Evolutionary conservation across 2,329 filamentous ascomycete genomes (phyloP).

Genomic region (Colletotrichum orchidophilum): DNA sequence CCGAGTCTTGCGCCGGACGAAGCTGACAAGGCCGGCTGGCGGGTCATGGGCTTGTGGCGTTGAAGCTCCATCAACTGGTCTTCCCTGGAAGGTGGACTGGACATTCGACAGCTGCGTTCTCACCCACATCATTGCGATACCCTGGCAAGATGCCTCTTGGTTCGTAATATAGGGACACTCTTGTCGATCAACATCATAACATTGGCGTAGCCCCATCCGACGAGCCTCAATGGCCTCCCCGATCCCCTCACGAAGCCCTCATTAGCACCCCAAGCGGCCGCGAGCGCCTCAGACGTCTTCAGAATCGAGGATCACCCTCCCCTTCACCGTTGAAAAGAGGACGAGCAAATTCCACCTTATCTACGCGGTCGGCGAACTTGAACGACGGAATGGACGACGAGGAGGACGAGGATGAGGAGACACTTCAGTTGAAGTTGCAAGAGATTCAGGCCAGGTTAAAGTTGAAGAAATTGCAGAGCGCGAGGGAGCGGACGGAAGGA

Average conservation of each 20-base stretch:
- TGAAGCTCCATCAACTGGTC: constrained; percentile 10
- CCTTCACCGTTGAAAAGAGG: constrained; percentile 70
- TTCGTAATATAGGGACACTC: constrained; percentile 11
- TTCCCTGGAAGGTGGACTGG: constrained; percentile 1
- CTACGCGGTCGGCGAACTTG: constrained; percentile 35
- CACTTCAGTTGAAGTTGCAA: constrained; percentile 82
- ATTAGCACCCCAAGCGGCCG: constrained; percentile 80
- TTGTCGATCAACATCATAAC: constrained; percentile 8
- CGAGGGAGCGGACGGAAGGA: constrained; percentile 52
- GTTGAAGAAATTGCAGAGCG: constrained; percentile 84
- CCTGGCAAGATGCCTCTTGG: constrained; percentile 35
- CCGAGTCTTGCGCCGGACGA: constrained; percentile 12
- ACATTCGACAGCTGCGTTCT: constrained; percentile 1
- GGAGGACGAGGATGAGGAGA: constrained; percentile 87
- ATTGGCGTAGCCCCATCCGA: constrained; percentile 39
- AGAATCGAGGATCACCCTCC: constrained; percentile 73
- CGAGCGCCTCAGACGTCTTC: constrained; percentile 75
- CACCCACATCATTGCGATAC: background rate
- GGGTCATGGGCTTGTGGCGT: constrained; percentile 33
- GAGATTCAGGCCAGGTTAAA: constrained; percentile 90
- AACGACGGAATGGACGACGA: constrained; percentile 45
- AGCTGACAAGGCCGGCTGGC: constrained; percentile 21
- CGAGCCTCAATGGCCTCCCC: constrained; percentile 71
- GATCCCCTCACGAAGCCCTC: constrained; percentile 72
- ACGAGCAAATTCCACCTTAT: constrained; percentile 41